Base-by-base conservation (phyloP, 2,329 filamentous ascomycete genomes). In the Cladophialophora yegresii region DNA sequence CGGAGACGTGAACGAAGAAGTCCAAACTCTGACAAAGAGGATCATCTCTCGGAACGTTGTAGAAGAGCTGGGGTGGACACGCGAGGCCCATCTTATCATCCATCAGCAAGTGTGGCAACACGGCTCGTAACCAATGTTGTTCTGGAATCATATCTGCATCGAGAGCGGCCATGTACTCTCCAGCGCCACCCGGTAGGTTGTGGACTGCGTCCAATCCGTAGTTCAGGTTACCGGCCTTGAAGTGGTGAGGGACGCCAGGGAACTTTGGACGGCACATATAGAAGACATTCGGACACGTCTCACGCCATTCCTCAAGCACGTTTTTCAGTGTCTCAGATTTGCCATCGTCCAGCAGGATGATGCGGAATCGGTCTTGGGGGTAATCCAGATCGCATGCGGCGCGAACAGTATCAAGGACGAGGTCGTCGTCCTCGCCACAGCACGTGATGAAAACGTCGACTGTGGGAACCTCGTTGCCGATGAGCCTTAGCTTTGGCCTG, bases 401-500 rank as follows among this genome's bases (percentile, higher is more conserved):
- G 16, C 80, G 78, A 9, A 82, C 78, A 2, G 84, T 86, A 68
- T 86, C 83, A 57, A 85, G 74, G 3, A 86, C 78, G 4, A 86
- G 72, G 33, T 84, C 82, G 54, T 82, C 78, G 4, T 84, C 82
- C 69, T 86, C 84, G 10, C 81, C 80, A 65, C 84, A 86, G 74
- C 81, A 84, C 0, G 84, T 84, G 12, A 86, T 76, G 60, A 86
- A 81, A 2, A 84, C 78, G 68, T 86, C 84, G 26, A 86, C 82
- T 1, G 81, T 81, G 0, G 84, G 84, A 0, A 82, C 81, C 4
- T 82, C 77, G 20, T 81, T 77, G 7, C 71, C 72, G 32, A 70
- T 54, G 28, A 72, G 62, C 26, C 70, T 61, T 68, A 87, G 74
- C 78, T 83, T 83, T 1, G 83, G 82, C 26, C 84, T 77, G 16